Evolutionary conservation across 805 yeast species (phyloP).

Genomic region (Starmera pachycereana): DNA sequence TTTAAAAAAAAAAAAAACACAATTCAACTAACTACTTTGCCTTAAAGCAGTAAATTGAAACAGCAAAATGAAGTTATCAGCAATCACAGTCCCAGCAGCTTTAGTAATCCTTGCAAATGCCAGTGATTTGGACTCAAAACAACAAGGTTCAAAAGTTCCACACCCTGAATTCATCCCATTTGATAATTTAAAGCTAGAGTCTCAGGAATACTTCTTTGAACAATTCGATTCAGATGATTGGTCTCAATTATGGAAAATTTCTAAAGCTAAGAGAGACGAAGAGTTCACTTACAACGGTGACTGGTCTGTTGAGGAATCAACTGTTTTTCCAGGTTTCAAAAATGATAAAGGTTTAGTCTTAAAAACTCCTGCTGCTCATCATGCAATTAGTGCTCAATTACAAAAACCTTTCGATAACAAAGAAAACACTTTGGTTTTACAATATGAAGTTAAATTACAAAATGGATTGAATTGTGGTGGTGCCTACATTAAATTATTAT

Average conservation of each 20-base stretch:
- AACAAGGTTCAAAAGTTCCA: slow-evolving; percentile 9
- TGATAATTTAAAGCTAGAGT: slow-evolving; percentile 21
- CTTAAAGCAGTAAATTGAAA: neutral
- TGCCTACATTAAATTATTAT: slow-evolving; percentile 71
- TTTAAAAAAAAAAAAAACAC: no score
- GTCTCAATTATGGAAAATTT: slow-evolving; percentile 45
- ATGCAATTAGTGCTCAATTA: slow-evolving; percentile 65
- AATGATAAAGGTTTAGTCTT: slow-evolving; percentile 72
- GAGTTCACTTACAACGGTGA: slow-evolving; percentile 56
- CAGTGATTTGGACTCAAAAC: slow-evolving; percentile 2
- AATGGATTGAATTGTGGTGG: slow-evolving; percentile 80
- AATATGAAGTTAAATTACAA: slow-evolving; percentile 83
- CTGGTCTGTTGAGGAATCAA: slow-evolving; percentile 65
- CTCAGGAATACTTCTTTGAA: slow-evolving; percentile 47
- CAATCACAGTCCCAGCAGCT: slow-evolving; percentile 15
- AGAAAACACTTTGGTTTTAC: slow-evolving; percentile 63
- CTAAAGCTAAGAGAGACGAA: slow-evolving; percentile 42
- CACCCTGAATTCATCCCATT: slow-evolving; percentile 29
- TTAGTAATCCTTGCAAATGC: slow-evolving; percentile 12
- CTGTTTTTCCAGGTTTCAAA: slow-evolving; percentile 44
- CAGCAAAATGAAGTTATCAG: slow-evolving; percentile 13
- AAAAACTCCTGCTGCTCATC: slow-evolving; percentile 67
- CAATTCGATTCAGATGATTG: slow-evolving; percentile 39
- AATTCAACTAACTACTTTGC: neutral
- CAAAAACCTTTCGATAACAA: slow-evolving; percentile 48